These are phyloP conservation scores for Geotrichum siamense DNA, from an alignment of 1,139 yeast species.

Conservation along the genomic window DNA sequence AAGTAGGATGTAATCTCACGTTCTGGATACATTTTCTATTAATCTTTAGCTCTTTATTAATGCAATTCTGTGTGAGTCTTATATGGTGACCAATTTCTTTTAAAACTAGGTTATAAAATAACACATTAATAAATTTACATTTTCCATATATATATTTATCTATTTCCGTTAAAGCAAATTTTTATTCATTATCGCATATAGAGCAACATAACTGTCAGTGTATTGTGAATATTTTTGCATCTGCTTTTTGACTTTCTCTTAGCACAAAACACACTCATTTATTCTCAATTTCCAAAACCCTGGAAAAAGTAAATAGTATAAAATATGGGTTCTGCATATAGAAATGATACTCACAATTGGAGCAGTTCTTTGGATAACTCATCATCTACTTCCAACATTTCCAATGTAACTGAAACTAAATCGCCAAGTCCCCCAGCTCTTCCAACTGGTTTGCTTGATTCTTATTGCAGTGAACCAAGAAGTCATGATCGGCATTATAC, in stretches of 20 bases:
- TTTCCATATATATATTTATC: neutral
- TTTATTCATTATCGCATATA: neutral
- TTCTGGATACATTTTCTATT: conserved; percentile 1
- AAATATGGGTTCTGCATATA: conserved; percentile 1
- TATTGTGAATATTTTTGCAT: neutral
- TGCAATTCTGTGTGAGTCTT: neutral
- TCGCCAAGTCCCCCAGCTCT: neutral
- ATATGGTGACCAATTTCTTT: conserved; percentile 4
- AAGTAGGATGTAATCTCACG: too few species aligned
- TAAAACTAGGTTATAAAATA: neutral
- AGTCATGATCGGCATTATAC: conserved; percentile 1
- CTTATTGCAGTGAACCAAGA: conserved; percentile 1
- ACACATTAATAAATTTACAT: too few species aligned
- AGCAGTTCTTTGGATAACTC: neutral
- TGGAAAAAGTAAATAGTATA: neutral
- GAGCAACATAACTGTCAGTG: neutral
- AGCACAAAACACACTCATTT: neutral
- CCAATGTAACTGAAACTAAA: neutral
- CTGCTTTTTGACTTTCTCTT: neutral
- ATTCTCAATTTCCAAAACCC: neutral
- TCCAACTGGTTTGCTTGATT: neutral
- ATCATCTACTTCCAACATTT: conserved; percentile 1
- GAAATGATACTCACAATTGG: neutral
- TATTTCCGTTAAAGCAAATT: neutral
- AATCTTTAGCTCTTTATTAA: neutral